Percentiles rank a stretch among this genome's conserved stretches.
Evolutionary conservation across 768 basidiomycete genomes (phyloP).

Genomic region (Leccinum incarnatum): DNA sequence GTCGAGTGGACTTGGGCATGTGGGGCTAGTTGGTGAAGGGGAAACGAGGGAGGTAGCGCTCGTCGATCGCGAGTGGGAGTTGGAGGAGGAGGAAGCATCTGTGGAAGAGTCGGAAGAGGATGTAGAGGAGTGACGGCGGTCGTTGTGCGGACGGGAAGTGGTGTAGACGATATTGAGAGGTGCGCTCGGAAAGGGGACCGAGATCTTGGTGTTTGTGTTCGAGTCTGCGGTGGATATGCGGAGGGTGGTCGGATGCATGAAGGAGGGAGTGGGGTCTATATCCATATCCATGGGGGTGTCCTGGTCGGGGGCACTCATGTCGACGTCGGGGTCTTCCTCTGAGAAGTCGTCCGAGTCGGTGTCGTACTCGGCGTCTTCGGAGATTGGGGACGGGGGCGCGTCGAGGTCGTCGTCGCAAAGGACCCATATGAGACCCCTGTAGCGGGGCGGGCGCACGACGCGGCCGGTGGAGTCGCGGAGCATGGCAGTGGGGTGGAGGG

Average conservation of each 20-base stretch:
- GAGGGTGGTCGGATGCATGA: slow-evolving; percentile 41
- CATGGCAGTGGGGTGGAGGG: slow-evolving; percentile 22
- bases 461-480: slow-evolving; percentile 25
- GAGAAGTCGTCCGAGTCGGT: slow-evolving; percentile 30
- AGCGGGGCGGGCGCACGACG: slow-evolving; percentile 39
- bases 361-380: slow-evolving; percentile 31
- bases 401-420: slow-evolving; percentile 68
- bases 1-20: slow-evolving; percentile 10
- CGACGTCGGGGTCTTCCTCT: slow-evolving; percentile 25
- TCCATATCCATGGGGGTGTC: slow-evolving; percentile 31
- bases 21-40: slow-evolving; percentile 22
- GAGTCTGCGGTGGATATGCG: slow-evolving; percentile 27
- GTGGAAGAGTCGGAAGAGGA: slow-evolving; percentile 26
- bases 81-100: slow-evolving; percentile 23
- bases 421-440: slow-evolving; percentile 83
- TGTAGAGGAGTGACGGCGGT: slow-evolving; percentile 33
- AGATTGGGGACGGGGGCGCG: slow-evolving; percentile 10
- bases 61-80: slow-evolving; percentile 21
- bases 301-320: slow-evolving; percentile 31
- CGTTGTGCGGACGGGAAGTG: slow-evolving; percentile 8
- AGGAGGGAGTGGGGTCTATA: slow-evolving; percentile 23
- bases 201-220: slow-evolving; percentile 5
- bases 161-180: slow-evolving; percentile 16
- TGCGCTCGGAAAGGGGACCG: slow-evolving; percentile 9
- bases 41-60: slow-evolving; percentile 31